Base-by-base conservation (phyloP, 495 filamentous ascomycete genomes). In the Daldinia vernicosa region DNA sequence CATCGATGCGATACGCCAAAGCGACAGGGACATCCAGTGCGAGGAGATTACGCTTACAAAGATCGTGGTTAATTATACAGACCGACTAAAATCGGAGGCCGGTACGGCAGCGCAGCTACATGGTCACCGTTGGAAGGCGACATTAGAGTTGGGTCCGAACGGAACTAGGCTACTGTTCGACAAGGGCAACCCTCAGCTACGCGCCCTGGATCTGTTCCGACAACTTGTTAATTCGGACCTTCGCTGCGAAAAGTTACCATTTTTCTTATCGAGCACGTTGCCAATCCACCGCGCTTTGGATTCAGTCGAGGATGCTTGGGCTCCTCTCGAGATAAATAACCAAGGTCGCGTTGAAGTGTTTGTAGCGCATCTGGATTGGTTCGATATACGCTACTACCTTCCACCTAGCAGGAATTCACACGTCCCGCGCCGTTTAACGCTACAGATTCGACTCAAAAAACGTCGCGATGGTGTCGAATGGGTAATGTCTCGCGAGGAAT, bases 141-240 rank as follows among this genome's bases (percentile, higher is more conserved):
- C 69, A 15, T 53, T 85, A 14, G 76, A 82, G 45, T 77, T 84
- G 19, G 63, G 47, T 27, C 70, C 43, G 50, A 74, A 67, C 32
- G 54, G 69, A 4, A 83, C 87, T 74, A 67, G 79, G n/a, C 67
- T 93, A 11, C 64, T 73, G 12, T 81, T 98, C 24, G 86, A 90
- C 22, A 74, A 75, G 22, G 82, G 82, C 14, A 97, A 93, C 68
- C 94, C 94, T 0, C 94, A 97, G 75, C 82, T 90, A 50, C 87
- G 91, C 15, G 89, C 94, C 19, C 80, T 87, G 37, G 88, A 91
- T 59, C 80, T 86, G 30, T 81, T 98, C 12, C 85, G 84, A 6
- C 80, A 80, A 17, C 80, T 87, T 39, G 78, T 95, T 56, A 94
- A 94, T 75, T 80, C 77, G 12, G 60, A 71, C 0, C 69, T 70